These are phyloP conservation scores for Botrytis fragariae DNA, from an alignment of 2,329 filamentous ascomycete genomes.

Conservation along the genomic window DNA sequence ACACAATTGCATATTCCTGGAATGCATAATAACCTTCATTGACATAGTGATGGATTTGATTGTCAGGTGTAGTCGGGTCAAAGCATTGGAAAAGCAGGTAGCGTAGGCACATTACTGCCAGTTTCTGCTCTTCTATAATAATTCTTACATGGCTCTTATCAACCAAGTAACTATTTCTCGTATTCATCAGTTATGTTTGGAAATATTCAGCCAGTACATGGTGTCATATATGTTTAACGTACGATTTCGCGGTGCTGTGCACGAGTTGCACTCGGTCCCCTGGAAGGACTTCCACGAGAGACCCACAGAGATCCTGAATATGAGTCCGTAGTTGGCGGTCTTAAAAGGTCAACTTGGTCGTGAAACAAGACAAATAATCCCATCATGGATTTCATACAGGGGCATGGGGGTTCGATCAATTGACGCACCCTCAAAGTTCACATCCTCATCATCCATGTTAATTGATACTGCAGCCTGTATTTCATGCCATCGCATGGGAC, in stretches of 20 bases:
- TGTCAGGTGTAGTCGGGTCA: conserved; percentile 7
- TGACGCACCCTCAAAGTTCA: conserved; percentile 35
- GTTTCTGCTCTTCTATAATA: conserved; percentile 25
- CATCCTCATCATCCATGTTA: conserved; percentile 31
- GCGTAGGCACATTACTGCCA: conserved; percentile 34
- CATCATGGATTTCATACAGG: not conserved
- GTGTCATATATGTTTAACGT: conserved; percentile 14
- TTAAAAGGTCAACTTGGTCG: not conserved
- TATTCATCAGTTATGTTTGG: not conserved
- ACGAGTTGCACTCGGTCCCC: conserved; percentile 40
- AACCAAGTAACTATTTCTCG: conserved; percentile 18
- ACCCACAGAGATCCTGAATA: conserved; percentile 40
- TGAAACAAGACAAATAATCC: not conserved
- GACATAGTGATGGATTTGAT: conserved; percentile 1
- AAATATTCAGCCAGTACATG: not conserved
- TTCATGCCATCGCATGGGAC: conserved; percentile 43
- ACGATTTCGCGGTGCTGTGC: conserved; percentile 41
- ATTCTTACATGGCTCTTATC: conserved; percentile 22
- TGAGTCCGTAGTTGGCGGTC: conserved; percentile 30
- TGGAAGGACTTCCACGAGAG: conserved; percentile 38
- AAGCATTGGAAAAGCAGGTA: conserved; percentile 37
- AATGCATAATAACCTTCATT: conserved; percentile 32
- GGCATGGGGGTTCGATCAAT: not conserved
- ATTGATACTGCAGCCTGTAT: conserved; percentile 43
- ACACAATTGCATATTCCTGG: conserved; percentile 35